Conservation (phyloP, 2,329 filamentous ascomycete genomes). For the Trichoderma atrobrunneum region DNA sequence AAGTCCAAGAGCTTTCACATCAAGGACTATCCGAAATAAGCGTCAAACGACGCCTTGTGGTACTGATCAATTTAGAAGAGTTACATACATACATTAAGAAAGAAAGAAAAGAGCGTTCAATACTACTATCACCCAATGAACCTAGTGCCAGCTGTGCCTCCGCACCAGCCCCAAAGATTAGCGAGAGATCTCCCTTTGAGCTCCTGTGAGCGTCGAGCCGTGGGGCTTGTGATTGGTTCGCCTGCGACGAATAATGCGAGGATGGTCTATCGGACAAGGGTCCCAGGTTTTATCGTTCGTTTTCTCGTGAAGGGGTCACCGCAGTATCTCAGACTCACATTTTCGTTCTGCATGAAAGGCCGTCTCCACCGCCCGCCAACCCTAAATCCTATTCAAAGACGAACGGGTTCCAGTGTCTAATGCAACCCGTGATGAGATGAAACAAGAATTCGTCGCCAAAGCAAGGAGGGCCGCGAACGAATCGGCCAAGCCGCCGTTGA, state of each 20-base stretch:
- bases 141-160: slow-evolving; percentile 1
- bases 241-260: slow-evolving; percentile 10
- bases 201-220: neutral
- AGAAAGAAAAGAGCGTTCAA: neutral
- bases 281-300: neutral
- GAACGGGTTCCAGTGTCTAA: neutral
- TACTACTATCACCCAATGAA: slow-evolving; percentile 3
- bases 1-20: slow-evolving; percentile 95
- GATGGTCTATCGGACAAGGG: slow-evolving; percentile 9
- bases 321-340: slow-evolving; percentile 4
- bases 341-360: slow-evolving; percentile 4
- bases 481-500: slow-evolving; percentile 15
- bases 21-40: slow-evolving; percentile 70
- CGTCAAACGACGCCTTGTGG: neutral
- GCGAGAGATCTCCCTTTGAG: slow-evolving; percentile 24
- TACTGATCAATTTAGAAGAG: neutral
- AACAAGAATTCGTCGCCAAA: slow-evolving; percentile 4
- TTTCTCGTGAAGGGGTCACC: slow-evolving; percentile 1
- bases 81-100: neutral
- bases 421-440: slow-evolving; percentile 10
- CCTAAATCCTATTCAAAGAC: neutral
- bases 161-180: slow-evolving; percentile 21
- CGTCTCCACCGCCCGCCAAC: neutral
- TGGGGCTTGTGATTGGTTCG: slow-evolving; percentile 18
- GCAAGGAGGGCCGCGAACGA: slow-evolving; percentile 9